Percentiles rank a stretch among this genome's conserved stretches.
These are phyloP conservation scores for Obelidium mucronatum DNA, from an alignment of 192 early-diverging fungal genomes.

Conservation along the genomic window DNA sequence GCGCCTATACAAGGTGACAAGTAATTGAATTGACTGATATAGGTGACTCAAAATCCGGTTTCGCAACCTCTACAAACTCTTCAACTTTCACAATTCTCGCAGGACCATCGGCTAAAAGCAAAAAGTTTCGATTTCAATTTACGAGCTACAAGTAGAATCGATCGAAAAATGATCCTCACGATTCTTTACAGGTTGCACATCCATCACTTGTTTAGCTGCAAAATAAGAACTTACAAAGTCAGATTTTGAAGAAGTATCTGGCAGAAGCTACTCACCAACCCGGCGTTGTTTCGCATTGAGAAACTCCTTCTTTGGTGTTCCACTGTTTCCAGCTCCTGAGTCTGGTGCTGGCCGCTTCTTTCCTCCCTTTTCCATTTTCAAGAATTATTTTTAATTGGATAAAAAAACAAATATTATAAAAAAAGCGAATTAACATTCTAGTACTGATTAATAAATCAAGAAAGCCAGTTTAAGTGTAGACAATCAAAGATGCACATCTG, in stretches of 20 bases:
- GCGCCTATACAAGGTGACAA: conserved; percentile 54
- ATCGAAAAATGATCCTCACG: not conserved
- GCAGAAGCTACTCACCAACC: not conserved
- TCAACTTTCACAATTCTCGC: conserved; percentile 59
- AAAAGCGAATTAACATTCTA: too few relatives aligned
- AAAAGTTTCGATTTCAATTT: not conserved
- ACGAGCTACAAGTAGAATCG: not conserved
- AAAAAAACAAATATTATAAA: not conserved
- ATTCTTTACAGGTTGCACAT: conserved; percentile 24
- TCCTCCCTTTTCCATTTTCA: not conserved
- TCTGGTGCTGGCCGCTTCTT: too few relatives aligned
- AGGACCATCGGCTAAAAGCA: conserved; percentile 3
- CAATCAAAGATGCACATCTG: too few relatives aligned
- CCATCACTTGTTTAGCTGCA: conserved; percentile 36
- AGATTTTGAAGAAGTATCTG: too few relatives aligned
- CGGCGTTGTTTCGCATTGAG: conserved; percentile 22
- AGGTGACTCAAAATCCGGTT: conserved; percentile 3
- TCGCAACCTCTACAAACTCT: conserved; percentile 62
- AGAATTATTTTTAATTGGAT: not conserved
- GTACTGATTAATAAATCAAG: too few relatives aligned
- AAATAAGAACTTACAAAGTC: too few relatives aligned
- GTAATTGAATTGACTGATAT: not conserved
- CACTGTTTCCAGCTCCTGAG: not conserved
- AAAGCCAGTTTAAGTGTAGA: too few relatives aligned
- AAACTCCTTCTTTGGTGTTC: conserved; percentile 1